Base-by-base conservation (phyloP, 1,284 basidiomycete species). In the Cryptococcus sp. region DNA sequence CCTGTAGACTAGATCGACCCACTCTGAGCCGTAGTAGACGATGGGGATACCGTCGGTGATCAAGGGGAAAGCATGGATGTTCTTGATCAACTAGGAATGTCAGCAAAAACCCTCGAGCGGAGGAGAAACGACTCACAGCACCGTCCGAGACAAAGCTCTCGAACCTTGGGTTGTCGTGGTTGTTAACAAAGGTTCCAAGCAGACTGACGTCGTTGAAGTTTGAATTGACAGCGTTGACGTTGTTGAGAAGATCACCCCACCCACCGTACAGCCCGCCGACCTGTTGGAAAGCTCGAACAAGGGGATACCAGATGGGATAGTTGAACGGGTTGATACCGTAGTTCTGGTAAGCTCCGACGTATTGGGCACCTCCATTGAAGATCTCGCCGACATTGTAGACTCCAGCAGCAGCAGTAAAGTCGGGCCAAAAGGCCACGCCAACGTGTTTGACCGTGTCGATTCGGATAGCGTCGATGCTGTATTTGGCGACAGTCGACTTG, bases 1-100 rank as follows among this genome's bases (percentile, higher is more conserved):
- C 31, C 45, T 46, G 45, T 52, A 89, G 68, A 74, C 88, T 88
- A 51, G 83, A 85, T 0, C 84, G 85, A 5, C 86, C 77, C 40
- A 78, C 62, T 25, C 75, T 3, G 75, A 53, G 43, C 81, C 82
- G 68, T 64, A 60, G 63, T 81, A 81, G 18, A 78, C 65, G 53
- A 80, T 78, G 1, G 80, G 80, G 48, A 81, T 77, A 42, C 79
- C 79, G 52, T 75, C 75, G 39, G 70, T 66, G 45, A 75, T 64
- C 52, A 76, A 72, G 11, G 73, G 61, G 51, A 66, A 76, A 12
- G 73, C 65, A 39, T 73, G 69, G 14, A 76, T 76, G 52, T 77
- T 77, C 57, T 69, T 73, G 50, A 71, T 63, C 12, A 75, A 63
- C 63, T 67, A 35, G 5, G n/a, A 33, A 21, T 9, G 19, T 21